Conservation (phyloP, 1,284 basidiomycete species). For the Ganoderma sinense region DNA sequence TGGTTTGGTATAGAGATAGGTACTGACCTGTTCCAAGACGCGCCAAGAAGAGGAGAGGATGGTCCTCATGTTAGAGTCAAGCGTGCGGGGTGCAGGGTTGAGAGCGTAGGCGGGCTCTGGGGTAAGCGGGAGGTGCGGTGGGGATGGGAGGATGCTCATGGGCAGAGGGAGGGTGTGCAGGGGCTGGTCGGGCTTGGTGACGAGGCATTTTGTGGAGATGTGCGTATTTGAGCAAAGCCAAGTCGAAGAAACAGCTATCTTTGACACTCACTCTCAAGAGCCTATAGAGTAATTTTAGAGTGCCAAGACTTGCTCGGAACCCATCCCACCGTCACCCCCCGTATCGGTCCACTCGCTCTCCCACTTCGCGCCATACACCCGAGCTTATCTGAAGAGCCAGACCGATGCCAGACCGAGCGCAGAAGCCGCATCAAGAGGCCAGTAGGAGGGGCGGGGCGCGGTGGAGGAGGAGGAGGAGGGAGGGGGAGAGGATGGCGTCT, state of each 20-base stretch:
- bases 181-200: slow-evolving; percentile 28
- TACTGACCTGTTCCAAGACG: slow-evolving; percentile 54
- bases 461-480: slow-evolving; percentile 12
- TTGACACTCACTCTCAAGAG: slow-evolving; percentile 39
- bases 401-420: background rate
- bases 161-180: slow-evolving; percentile 21
- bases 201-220: slow-evolving; percentile 25
- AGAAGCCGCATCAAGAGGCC: background rate
- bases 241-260: slow-evolving; percentile 39
- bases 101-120: slow-evolving; percentile 37
- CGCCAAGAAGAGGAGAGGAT: slow-evolving; percentile 54
- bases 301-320: slow-evolving; percentile 41
- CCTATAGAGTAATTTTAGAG: slow-evolving; percentile 40
- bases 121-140: slow-evolving; percentile 33
- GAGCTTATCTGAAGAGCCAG: background rate
- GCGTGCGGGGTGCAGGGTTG: slow-evolving; percentile 31
- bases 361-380: background rate
- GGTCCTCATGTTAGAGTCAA: slow-evolving; percentile 38
- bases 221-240: slow-evolving; percentile 44
- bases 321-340: slow-evolving; percentile 29
- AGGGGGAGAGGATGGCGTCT: slow-evolving; percentile 25
- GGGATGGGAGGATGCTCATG: slow-evolving; percentile 38
- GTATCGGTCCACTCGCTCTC: slow-evolving; percentile 12
- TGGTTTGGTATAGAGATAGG: slow-evolving; percentile 32
- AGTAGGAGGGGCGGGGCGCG: background rate